Evolutionary conservation across 1,284 basidiomycete species (phyloP), one percentile per base, ranked within the genome.

Genomic region (Jaminaea rosea): DNA sequence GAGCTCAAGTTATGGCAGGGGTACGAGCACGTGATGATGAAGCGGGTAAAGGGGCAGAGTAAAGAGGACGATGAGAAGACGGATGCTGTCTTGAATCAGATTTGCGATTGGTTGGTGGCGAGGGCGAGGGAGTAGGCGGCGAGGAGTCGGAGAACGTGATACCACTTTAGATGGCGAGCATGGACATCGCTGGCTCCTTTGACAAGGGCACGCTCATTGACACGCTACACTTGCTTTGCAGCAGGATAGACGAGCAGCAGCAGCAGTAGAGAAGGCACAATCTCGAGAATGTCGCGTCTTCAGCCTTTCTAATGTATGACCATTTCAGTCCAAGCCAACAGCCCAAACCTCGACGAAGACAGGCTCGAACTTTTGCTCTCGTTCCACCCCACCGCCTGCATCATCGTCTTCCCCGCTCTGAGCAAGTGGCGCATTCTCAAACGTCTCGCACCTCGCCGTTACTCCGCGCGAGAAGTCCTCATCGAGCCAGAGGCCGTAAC

Each of bases 291-390:
- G n/a, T n/a, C n/a, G n/a, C n/a, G n/a, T n/a, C n/a, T n/a, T n/a
- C n/a, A n/a, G n/a, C n/a, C n/a, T n/a, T n/a, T n/a, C n/a, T n/a
- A n/a, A n/a, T n/a, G n/a, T n/a, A n/a, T n/a, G n/a, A n/a, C n/a
- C n/a, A n/a, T n/a, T n/a, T 50, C 41, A 71, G 26, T 73, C 80
- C 11, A 86, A 76, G 3, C 81, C 83, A 7, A 76, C 76, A 13
- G 75, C 76, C 88, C 89, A 92, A 0, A 90, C 86, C 67, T 92
- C 88, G 46, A 93, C 66, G 3, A 85, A 87, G 1, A 90, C 82
- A 71, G 87, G 89, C 64, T 88, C 86, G 59, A 92, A 93, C 24
- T 76, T 73, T 4, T 81, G 80, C 21, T 79, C 78, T 23, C 79
- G 78, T 7, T 79, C 79, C 47, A 78, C 79, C 41, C 75, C 65